Base-by-base conservation (phyloP, 2,329 filamentous ascomycete species). In the Eurotiales sp. region DNA sequence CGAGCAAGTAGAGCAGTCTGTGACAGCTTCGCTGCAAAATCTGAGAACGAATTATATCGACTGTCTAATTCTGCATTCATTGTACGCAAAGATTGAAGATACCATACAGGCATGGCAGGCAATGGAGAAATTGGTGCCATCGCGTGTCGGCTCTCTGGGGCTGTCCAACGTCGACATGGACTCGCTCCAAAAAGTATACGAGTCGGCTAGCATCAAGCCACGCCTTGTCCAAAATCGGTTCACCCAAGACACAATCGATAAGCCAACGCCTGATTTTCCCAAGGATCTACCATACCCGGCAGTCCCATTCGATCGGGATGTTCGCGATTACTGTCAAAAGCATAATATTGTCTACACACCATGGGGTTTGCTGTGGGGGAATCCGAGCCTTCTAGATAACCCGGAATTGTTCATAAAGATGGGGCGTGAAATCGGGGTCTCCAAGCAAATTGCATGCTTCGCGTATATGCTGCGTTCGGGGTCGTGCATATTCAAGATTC, bases 361-460 rank as follows among this genome's bases (percentile, higher is more conserved):
- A 21, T 50, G 48, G 48, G 48, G 48, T n/a, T 36, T 50, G 48
- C 41, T 50, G 11, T 40, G 48, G 48, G 48, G 48, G 4, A 50
- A 50, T n/a, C 48, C 41, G 11, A 45, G 40, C 17, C 40, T 45
- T 0, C 40, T 50, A 11, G 41, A 50, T 44, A 23, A 50, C 17
- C 32, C 48, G 11, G 29, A 50, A 2, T 21, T 39, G 4, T 44
- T 50, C 14, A 19, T 29, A n/a, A 30, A 12, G 17, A 44, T 37
- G 11, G 48, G 40, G 3, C 12, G 8, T 4, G 39, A 37, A n/a
- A 22, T 50, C 23, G 40, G 32, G 10, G 41, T 50, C 11, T 50
- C 48, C 17, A 50, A 50, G 23, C 40, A 50, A 34, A 17, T 50
- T 6, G 30, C 40, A 12, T 44, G 41, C 25, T 50, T 36, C 37